Conservation (phyloP, 306 rosid species). For the Gynostemma pentaphyllum region DNA sequence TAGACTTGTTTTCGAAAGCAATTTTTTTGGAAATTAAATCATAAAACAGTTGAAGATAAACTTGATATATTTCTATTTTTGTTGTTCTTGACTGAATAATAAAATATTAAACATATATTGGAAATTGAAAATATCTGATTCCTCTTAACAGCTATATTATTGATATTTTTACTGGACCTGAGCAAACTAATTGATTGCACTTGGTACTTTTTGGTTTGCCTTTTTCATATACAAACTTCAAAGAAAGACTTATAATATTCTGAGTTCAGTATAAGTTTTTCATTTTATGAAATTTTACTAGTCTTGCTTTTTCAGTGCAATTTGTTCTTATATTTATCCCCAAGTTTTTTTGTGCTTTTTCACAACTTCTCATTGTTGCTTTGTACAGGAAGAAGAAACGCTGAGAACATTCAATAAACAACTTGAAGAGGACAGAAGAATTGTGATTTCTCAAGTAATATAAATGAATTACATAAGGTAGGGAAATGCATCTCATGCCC, state of each 20-base stretch:
- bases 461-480: slow-evolving; percentile 75
- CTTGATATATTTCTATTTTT: too few species aligned
- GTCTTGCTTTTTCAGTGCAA: background rate
- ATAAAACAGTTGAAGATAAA: too few species aligned
- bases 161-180: background rate
- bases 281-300: too few species aligned
- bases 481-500: background rate
- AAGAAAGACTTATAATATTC: too few species aligned
- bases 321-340: background rate
- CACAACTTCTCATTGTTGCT: slow-evolving; percentile 10
- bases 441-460: slow-evolving; percentile 72
- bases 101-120: too few species aligned
- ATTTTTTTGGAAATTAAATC: background rate
- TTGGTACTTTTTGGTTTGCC: too few species aligned
- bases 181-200: too few species aligned
- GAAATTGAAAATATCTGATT: too few species aligned
- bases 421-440: slow-evolving; percentile 80
- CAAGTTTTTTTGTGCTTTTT: background rate
- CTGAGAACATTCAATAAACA: slow-evolving; percentile 74
- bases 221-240: too few species aligned
- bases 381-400: slow-evolving; percentile 65
- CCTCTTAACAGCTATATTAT: too few species aligned
- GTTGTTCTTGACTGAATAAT: too few species aligned
- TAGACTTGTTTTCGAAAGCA: background rate
- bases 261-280: too few species aligned